Evolutionary conservation across 352 stramenopile genomes (phyloP).

Genomic region (Phytophthora pini): DNA sequence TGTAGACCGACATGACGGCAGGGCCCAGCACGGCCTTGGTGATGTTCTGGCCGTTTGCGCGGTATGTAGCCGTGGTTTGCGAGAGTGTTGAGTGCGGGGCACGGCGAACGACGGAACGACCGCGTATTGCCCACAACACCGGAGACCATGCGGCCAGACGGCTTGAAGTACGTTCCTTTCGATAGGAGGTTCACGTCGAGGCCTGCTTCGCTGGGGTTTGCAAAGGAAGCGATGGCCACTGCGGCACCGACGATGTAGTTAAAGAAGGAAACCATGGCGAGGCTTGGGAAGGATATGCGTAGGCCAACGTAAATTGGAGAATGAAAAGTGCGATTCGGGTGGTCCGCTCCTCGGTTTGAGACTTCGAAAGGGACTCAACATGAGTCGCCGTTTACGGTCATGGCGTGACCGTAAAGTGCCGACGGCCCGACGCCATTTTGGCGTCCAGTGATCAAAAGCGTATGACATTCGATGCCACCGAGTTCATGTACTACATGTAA

Average conservation of each 20-base stretch:
- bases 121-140: slow-evolving; percentile 28
- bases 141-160: slow-evolving; percentile 32
- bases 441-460: slow-evolving; percentile 2
- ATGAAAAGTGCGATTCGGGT: slow-evolving; percentile 16
- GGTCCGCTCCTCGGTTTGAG: background rate
- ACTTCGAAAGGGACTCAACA: background rate
- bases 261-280: slow-evolving; percentile 37
- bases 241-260: slow-evolving; percentile 17
- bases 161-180: slow-evolving; percentile 48
- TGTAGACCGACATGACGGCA: slow-evolving; percentile 42
- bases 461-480: background rate
- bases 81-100: slow-evolving; percentile 57
- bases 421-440: background rate
- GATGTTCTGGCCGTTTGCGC: slow-evolving; percentile 55
- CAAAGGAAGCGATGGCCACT: slow-evolving; percentile 4
- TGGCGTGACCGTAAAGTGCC: background rate
- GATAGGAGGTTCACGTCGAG: slow-evolving; percentile 33
- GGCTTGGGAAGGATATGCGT: background rate
- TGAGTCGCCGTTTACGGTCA: too few relatives aligned
- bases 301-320: slow-evolving; percentile 26
- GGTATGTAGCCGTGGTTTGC: slow-evolving; percentile 66
- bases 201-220: slow-evolving; percentile 3
- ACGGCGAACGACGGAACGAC: slow-evolving; percentile 49
- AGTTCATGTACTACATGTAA: too few relatives aligned
- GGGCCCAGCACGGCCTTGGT: slow-evolving; percentile 31